These are phyloP conservation scores for Penicillium corylophilum DNA, from an alignment of 2,329 filamentous ascomycete genomes.

Conservation along the genomic window DNA sequence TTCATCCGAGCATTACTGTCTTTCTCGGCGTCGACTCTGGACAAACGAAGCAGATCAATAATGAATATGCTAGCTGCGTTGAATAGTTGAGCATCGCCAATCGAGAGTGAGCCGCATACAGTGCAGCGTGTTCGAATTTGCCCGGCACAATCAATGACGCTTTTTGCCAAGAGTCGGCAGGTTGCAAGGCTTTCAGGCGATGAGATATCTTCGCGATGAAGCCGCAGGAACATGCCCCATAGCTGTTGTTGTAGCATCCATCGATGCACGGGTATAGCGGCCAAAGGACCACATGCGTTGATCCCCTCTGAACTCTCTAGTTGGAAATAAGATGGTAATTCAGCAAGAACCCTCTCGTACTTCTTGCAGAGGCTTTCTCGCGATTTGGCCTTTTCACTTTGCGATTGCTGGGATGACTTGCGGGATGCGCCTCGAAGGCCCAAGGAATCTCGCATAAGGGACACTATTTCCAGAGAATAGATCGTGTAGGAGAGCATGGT, in stretches of 20 bases:
- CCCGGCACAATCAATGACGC: slow-evolving; percentile 7
- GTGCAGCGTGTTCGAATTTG: slow-evolving; percentile 9
- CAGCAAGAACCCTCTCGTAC: slow-evolving; percentile 9
- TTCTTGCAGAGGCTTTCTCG: slow-evolving; percentile 5
- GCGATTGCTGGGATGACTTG: background rate
- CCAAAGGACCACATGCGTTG: slow-evolving; percentile 10
- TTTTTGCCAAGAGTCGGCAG: slow-evolving; percentile 12
- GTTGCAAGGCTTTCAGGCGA: slow-evolving; percentile 1
- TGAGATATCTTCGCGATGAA: slow-evolving; percentile 5
- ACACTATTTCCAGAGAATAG: slow-evolving; percentile 1
- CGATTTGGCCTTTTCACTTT: background rate
- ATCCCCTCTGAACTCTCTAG: slow-evolving; percentile 13
- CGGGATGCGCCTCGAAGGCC: background rate
- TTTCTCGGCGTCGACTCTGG: background rate
- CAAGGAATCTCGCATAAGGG: slow-evolving; percentile 6
- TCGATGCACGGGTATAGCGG: slow-evolving; percentile 15
- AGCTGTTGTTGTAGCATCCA: slow-evolving; percentile 21
- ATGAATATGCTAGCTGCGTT: slow-evolving; percentile 1
- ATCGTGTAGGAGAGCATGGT: slow-evolving; percentile 13
- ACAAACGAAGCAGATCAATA: background rate
- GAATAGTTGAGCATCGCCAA: slow-evolving; percentile 2
- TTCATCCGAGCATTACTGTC: no score
- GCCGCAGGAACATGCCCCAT: slow-evolving; percentile 16
- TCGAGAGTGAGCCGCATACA: slow-evolving; percentile 8
- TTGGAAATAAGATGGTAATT: slow-evolving; percentile 12